Evolutionary conservation across 495 filamentous ascomycete genomes (phyloP).

Genomic region (Parachaetomium inaequale): DNA sequence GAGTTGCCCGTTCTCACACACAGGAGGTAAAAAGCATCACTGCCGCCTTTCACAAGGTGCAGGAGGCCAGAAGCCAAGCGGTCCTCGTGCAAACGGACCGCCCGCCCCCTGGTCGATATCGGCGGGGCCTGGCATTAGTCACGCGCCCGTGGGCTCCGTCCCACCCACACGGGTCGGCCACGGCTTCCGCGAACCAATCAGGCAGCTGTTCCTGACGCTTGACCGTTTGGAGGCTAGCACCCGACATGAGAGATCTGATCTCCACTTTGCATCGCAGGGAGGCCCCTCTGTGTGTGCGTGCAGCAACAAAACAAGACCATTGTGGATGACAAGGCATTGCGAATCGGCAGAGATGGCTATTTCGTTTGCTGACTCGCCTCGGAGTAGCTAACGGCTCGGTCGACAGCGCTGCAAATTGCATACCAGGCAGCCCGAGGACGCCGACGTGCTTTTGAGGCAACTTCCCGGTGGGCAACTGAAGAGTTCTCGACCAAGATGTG

Average conservation of each 20-base stretch:
- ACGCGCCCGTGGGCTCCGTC: conserved; percentile 20
- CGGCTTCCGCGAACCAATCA: conserved; percentile 47
- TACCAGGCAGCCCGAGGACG: too few relatives aligned
- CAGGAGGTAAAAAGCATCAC: not conserved
- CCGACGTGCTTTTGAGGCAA: not conserved
- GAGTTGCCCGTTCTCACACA: too few relatives aligned
- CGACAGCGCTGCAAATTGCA: too few relatives aligned
- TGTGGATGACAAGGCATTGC: not conserved
- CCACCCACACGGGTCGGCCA: conserved; percentile 36
- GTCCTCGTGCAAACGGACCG: not conserved
- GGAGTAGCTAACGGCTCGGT: too few relatives aligned
- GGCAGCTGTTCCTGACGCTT: conserved; percentile 46
- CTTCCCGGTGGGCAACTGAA: not conserved
- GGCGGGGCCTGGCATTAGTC: conserved; percentile 3
- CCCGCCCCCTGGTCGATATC: not conserved
- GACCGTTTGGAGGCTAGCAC: conserved; percentile 20
- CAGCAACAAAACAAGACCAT: not conserved
- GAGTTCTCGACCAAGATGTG: too few relatives aligned
- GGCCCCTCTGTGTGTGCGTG: not conserved
- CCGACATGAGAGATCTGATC: conserved; percentile 3
- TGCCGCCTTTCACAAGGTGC: not conserved
- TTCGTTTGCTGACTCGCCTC: too few relatives aligned
- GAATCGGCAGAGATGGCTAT: too few relatives aligned
- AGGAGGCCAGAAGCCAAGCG: not conserved
- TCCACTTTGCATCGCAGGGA: conserved; percentile 14